Percentiles rank a stretch among this genome's conserved stretches.
These are phyloP conservation scores for Phytopythium aichiense DNA, from an alignment of 352 stramenopile genomes.

Conservation along the genomic window DNA sequence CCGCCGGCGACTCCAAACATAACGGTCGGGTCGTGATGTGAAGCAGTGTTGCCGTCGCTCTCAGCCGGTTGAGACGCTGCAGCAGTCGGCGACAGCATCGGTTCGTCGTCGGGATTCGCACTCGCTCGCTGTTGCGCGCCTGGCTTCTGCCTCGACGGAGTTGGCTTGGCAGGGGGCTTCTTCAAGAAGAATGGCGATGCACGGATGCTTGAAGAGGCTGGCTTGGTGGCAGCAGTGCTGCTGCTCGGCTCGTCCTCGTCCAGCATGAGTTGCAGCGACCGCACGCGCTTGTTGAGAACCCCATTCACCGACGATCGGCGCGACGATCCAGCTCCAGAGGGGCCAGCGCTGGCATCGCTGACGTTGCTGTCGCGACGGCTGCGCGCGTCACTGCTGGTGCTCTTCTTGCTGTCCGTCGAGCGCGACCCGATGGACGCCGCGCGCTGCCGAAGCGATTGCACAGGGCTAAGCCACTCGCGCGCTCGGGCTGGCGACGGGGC, in stretches of 20 bases:
- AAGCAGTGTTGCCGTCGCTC: not conserved
- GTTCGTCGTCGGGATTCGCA: not conserved
- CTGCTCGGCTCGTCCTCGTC: slow-evolving; percentile 40
- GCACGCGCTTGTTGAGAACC: slow-evolving; percentile 65
- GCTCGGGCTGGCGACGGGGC: slow-evolving; percentile 25
- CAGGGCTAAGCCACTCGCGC: slow-evolving; percentile 67
- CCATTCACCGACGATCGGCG: slow-evolving; percentile 24
- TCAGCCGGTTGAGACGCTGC: not conserved
- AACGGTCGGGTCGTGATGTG: not conserved
- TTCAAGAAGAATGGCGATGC: slow-evolving; percentile 44
- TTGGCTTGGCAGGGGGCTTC: slow-evolving; percentile 8
- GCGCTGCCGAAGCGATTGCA: slow-evolving; percentile 30
- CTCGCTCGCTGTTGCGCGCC: not conserved
- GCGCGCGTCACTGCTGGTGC: not conserved
- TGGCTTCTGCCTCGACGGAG: not conserved
- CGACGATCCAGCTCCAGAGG: not conserved
- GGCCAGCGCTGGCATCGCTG: not conserved
- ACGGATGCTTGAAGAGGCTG: not conserved
- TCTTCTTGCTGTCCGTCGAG: slow-evolving; percentile 4
- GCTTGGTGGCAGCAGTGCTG: not conserved
- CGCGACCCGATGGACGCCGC: slow-evolving; percentile 17
- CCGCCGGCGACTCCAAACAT: not conserved
- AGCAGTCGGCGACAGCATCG: slow-evolving; percentile 6
- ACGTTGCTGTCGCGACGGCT: not conserved
- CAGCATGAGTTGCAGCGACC: slow-evolving; percentile 72